Conservation (phyloP, 495 filamentous ascomycete genomes). For the Hypoxylon lenormandii region DNA sequence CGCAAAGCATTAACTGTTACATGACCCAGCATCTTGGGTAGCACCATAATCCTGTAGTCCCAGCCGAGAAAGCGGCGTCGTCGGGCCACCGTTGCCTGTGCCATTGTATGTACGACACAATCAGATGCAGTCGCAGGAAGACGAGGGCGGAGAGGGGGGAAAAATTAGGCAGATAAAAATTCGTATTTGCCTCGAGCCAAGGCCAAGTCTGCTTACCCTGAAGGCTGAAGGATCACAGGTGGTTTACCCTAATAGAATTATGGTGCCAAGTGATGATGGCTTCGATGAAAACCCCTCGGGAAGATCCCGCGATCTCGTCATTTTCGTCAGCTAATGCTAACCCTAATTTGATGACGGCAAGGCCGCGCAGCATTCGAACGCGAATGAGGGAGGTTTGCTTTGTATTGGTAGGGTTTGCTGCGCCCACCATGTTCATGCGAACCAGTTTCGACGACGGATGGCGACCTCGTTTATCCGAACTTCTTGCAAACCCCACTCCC, state of each 20-base stretch:
- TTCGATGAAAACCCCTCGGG: constrained; percentile 11
- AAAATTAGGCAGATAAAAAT: neutral
- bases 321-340: constrained; percentile 30
- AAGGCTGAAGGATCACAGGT: constrained; percentile 29
- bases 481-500: constrained; percentile 24
- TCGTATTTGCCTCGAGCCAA: neutral
- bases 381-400: constrained; percentile 12
- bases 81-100: constrained; percentile 20
- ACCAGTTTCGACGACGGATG: constrained; percentile 26
- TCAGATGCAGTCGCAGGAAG: constrained; percentile 17
- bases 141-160: constrained; percentile 9
- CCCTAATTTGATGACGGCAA: constrained; percentile 33
- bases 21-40: constrained; percentile 36
- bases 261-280: constrained; percentile 14
- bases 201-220: constrained; percentile 22
- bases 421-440: constrained; percentile 36
- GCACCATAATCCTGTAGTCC: constrained; percentile 34
- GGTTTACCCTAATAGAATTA: constrained; percentile 22
- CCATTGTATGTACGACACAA: constrained; percentile 40
- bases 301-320: constrained; percentile 41
- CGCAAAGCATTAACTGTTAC: constrained; percentile 31
- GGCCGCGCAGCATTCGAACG: constrained; percentile 10
- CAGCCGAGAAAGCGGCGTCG: constrained; percentile 22
- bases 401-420: constrained; percentile 31
- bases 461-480: constrained; percentile 33